Evolutionary conservation across 2,329 filamentous ascomycete species (phyloP).

Genomic region (Cytospora leucostoma): DNA sequence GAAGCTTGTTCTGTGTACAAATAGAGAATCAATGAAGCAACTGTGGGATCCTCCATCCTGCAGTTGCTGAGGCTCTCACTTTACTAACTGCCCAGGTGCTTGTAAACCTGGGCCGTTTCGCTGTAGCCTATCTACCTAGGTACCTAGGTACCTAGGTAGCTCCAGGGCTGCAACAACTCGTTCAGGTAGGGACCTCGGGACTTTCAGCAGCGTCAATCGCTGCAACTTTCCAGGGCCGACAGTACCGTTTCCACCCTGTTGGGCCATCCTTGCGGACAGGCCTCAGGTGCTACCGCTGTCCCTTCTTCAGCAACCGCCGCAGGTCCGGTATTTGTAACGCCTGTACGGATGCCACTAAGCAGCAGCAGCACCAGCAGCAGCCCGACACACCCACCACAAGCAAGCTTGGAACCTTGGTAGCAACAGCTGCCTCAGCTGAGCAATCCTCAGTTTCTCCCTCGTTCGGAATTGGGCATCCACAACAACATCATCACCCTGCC

Average conservation of each 20-base stretch:
- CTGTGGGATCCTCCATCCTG: too few relatives aligned
- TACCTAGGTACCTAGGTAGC: too few relatives aligned
- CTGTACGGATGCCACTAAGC: constrained; percentile 4
- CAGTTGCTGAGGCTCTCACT: too few relatives aligned
- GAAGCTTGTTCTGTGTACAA: too few relatives aligned
- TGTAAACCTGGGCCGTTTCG: too few relatives aligned
- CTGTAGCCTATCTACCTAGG: too few relatives aligned
- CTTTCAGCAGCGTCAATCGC: not conserved
- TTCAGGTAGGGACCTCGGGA: too few relatives aligned
- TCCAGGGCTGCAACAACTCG: too few relatives aligned
- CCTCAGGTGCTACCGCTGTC: constrained; percentile 16
- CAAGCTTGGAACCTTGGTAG: not conserved
- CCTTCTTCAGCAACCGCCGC: constrained; percentile 5
- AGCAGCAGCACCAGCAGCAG: constrained; percentile 1
- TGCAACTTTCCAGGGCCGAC: constrained; percentile 11
- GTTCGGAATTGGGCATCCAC: constrained; percentile 10
- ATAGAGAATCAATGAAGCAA: too few relatives aligned
- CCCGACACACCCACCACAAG: too few relatives aligned
- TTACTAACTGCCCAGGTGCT: too few relatives aligned
- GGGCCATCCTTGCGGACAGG: constrained; percentile 18
- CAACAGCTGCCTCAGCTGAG: not conserved
- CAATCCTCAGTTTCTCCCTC: constrained; percentile 15
- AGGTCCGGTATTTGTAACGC: not conserved
- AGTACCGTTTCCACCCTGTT: constrained; percentile 11
- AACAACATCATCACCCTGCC: constrained; percentile 17